Evolutionary conservation across 257 asterid genomes (phyloP), one percentile per base, ranked within the genome.

Genomic region (Buddleja alternifolia): DNA sequence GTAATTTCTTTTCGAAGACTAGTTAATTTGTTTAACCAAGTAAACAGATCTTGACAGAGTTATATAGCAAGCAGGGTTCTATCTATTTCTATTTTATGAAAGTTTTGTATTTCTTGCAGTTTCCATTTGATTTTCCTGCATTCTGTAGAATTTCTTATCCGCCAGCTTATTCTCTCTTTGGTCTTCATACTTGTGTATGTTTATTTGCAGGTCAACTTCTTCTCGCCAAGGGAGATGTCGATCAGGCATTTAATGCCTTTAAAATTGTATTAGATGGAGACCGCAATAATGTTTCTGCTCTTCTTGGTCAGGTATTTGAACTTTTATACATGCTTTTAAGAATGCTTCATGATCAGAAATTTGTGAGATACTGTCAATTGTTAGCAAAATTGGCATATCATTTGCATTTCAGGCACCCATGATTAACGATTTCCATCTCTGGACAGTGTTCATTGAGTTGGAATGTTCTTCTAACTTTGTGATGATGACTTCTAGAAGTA

Each of bases 221-320:
- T 60, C 88, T 94, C 80, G 99, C 97, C 60, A 94, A 87, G 81
- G 97, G 99, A 69, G 99, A 94, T 50, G 69, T 78, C 57, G 99
- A 94, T 39, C 99, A 91, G 73, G 97, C 99, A 70, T 89, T 82
- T 73, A 79, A 86, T 54, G 97, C 97, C 40, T 91, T 94, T 85
- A 94, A 91, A 84, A 91, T 94, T 73, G 95, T 94, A 70, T 78
- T 94, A 73, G 99, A 94, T 75, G 97, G 96, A 58, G 96, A 91
- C 72, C 92, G 84, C 36, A 92, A 87, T 76, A 94, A 94, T 57
- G 92, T 94, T 76, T 95, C 97, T 72, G 97, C 99, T 77, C 95
- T 94, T 73, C 96, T 94, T 72, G 99, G 99, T 71, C 99, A 94
- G 93, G 99, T 91, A 86, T 70, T 52, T 53, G 70, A 70, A 51